Conservation (phyloP, 139 green algal species). For the Coelastrella sp. region DNA sequence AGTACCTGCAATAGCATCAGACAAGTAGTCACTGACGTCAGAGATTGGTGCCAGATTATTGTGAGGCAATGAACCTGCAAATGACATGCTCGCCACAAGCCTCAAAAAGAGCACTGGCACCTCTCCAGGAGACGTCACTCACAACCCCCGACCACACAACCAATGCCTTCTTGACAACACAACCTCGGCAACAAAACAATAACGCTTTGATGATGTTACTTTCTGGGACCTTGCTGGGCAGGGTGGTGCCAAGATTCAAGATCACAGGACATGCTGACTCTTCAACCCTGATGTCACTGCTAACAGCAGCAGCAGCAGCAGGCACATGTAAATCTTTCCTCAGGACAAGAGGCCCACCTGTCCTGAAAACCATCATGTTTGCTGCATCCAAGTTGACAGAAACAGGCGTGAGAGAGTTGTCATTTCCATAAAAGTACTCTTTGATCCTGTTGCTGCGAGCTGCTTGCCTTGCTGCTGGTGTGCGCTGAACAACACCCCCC, state of each 20-base stretch:
- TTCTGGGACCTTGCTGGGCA: background rate
- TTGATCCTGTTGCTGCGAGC: slow-evolving; percentile 72
- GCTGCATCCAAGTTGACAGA: slow-evolving; percentile 63
- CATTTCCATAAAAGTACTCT: slow-evolving; percentile 94
- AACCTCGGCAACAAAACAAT: too few relatives aligned
- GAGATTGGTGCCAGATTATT: background rate
- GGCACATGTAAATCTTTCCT: background rate
- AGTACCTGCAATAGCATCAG: slow-evolving; percentile 60
- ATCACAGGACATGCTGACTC: background rate
- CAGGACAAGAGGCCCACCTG: slow-evolving; percentile 58
- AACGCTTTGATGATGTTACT: background rate
- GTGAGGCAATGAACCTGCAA: background rate
- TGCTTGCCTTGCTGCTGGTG: slow-evolving; percentile 59
- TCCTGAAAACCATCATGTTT: slow-evolving; percentile 79
- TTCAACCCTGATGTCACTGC: background rate
- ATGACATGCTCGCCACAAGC: too few relatives aligned
- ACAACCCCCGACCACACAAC: too few relatives aligned
- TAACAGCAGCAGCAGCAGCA: background rate
- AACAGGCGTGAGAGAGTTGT: slow-evolving; percentile 58
- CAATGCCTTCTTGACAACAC: too few relatives aligned
- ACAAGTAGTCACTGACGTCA: too few relatives aligned
- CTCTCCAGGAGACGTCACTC: too few relatives aligned
- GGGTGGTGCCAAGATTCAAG: too few relatives aligned
- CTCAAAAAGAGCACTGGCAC: too few relatives aligned
- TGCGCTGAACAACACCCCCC: slow-evolving; percentile 85